Evolutionary conservation across 495 filamentous ascomycete species (phyloP), one percentile per base, ranked within the genome.

Genomic region (Tuber microsphaerosporum): DNA sequence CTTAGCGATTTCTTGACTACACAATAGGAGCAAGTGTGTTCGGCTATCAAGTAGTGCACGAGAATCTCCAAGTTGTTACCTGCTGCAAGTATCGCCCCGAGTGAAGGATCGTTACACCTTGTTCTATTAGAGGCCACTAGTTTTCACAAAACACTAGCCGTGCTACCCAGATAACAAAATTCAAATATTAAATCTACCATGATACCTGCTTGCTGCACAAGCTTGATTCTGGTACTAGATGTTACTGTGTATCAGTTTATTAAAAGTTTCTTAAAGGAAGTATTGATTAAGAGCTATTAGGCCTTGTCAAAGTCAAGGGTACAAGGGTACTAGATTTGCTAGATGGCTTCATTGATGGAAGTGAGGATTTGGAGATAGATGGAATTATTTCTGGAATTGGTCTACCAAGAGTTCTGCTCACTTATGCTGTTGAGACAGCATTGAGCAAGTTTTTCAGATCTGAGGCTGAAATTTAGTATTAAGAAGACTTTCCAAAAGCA

Each of bases 211-310:
- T 69, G 72, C 10, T 77, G 51, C 70, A 75, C 73, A 8, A 48
- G 73, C 22, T 45, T 72, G 5, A 72, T 77, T 51, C 70, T 75
- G 2, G 73, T 75, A 51, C 20, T 77, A 8, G 42, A 77, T 70
- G 76, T 74, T 19, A 65, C 48, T 37, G 71, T 75, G 1, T 73
- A 77, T 22, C 19, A 45, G 34, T 41, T 44, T 41, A 72, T 77
- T 44, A 75, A 75, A 20, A 20, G 70, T 45, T 51, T 44, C n/a
- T 42, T 72, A 17, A 75, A 75, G 22, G 51, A 75, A 14, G 56
- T 44, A 8, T 72, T 75, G 48, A 77, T 7, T 8, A 74, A 20
- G 74, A 75, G 31, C 61, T 69, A 37, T 69, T 20, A 9, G 46
- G 14, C 1, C 44, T 45, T 45, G 44, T 45, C 1, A 10, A 45